Conservation (phyloP, 1,284 basidiomycete genomes). For the Puccinia coronata region DNA sequence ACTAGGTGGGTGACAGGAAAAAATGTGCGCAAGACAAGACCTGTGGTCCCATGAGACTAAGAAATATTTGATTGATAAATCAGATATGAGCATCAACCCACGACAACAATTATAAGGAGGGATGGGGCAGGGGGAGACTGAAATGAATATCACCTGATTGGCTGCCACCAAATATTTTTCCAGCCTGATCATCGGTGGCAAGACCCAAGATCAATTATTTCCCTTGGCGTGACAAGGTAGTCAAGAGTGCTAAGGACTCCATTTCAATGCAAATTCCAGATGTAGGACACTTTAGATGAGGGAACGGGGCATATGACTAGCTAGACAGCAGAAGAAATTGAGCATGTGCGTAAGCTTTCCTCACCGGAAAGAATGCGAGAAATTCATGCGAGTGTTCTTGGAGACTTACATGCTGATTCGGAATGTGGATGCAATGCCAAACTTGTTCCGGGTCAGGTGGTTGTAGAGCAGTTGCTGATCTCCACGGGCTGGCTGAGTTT, state of each 20-base stretch:
- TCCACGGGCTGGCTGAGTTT: too few relatives aligned
- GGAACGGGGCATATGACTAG: background rate
- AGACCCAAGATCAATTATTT: conserved; percentile 47
- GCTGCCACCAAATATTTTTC: conserved; percentile 45
- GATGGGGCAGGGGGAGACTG: background rate
- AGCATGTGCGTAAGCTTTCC: background rate
- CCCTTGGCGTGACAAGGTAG: conserved; percentile 49
- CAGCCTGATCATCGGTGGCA: conserved; percentile 27
- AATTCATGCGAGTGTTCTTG: too few relatives aligned
- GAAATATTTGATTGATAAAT: background rate
- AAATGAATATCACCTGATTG: conserved; percentile 50
- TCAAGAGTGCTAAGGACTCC: conserved; percentile 30
- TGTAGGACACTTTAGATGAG: background rate
- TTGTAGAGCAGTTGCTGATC: too few relatives aligned
- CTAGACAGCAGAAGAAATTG: background rate
- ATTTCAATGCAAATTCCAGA: conserved; percentile 16
- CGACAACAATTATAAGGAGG: too few relatives aligned
- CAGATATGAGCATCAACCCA: background rate
- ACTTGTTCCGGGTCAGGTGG: too few relatives aligned
- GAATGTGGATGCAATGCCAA: too few relatives aligned
- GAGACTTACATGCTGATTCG: too few relatives aligned
- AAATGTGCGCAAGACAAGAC: conserved; percentile 48
- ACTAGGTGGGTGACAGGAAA: conserved; percentile 44
- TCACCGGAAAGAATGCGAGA: background rate
- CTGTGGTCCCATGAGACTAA: background rate